phyloP scores from a whole-genome alignment of 805 yeast species.

The Ascoidea asiatica region DNA sequence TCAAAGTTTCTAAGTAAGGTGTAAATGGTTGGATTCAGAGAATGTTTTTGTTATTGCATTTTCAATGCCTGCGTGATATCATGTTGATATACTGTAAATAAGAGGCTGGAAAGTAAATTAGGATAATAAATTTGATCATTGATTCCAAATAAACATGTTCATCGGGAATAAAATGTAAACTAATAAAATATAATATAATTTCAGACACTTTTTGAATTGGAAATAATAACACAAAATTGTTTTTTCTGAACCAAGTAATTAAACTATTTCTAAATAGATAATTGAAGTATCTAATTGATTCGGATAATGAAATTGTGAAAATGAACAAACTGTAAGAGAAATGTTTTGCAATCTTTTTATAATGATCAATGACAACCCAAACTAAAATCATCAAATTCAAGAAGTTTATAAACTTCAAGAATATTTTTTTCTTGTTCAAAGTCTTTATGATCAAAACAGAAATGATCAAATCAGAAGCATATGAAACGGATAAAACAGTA shows the following conservation, averaged over 20 bases:
- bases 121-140: too few relatives aligned
- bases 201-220: constrained; percentile 8
- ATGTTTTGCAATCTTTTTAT: constrained; percentile 9
- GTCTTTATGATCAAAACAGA: background rate
- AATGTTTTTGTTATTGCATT: too few relatives aligned
- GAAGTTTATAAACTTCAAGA: constrained; percentile 4
- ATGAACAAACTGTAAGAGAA: constrained; percentile 4
- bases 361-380: constrained; percentile 8
- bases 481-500: constrained; percentile 3
- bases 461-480: constrained; percentile 1
- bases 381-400: constrained; percentile 3
- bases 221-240: constrained; percentile 2
- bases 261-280: constrained; percentile 2
- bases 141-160: too few relatives aligned
- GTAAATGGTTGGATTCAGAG: too few relatives aligned
- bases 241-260: constrained; percentile 2
- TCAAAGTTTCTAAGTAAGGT: too few relatives aligned
- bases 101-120: too few relatives aligned
- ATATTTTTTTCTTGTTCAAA: background rate
- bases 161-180: too few relatives aligned
- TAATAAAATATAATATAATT: too few relatives aligned
- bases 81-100: too few relatives aligned
- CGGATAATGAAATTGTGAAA: constrained; percentile 5
- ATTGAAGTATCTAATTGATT: constrained; percentile 3
- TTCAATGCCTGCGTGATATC: too few relatives aligned